A percentile compares a stretch with the other conserved stretches of the same genome.
phyloP scores from a whole-genome alignment of 1,284 basidiomycete genomes.

The Trametes pubescens region DNA sequence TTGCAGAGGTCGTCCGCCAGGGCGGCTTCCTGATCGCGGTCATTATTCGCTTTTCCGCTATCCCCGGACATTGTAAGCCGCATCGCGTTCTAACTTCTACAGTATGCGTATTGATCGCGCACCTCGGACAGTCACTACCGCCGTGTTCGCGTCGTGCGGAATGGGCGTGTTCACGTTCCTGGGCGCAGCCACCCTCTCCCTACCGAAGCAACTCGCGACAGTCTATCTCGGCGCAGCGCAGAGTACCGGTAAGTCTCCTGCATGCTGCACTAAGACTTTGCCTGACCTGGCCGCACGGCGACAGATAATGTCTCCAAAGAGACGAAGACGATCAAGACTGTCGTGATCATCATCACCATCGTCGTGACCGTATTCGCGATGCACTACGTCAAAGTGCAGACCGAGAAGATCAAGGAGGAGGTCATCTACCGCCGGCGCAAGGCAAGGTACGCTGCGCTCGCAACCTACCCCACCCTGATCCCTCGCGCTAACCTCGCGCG shows the following conservation, averaged over 20 bases:
- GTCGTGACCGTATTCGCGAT: conserved; percentile 81
- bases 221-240: conserved; percentile 76
- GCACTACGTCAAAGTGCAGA: conserved; percentile 82
- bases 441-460: conserved; percentile 15
- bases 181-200: conserved; percentile 73
- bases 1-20: conserved; percentile 78
- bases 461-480: not conserved
- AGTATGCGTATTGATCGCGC: not conserved
- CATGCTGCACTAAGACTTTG: not conserved
- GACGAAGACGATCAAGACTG: conserved; percentile 67
- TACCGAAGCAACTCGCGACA: conserved; percentile 81
- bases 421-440: conserved; percentile 77
- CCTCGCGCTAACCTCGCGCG: not conserved
- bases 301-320: conserved; percentile 41
- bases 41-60: conserved; percentile 76
- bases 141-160: conserved; percentile 82
- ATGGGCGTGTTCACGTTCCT: conserved; percentile 77
- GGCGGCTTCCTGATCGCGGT: conserved; percentile 83
- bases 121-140: conserved; percentile 61
- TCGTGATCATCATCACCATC: conserved; percentile 67
- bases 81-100: not conserved
- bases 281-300: not conserved
- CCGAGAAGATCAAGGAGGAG: conserved; percentile 75
- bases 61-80: conserved; percentile 75
- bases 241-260: conserved; percentile 41